Conservation (phyloP, 2,329 filamentous ascomycete species). For the Aspergillus luchuensis region DNA sequence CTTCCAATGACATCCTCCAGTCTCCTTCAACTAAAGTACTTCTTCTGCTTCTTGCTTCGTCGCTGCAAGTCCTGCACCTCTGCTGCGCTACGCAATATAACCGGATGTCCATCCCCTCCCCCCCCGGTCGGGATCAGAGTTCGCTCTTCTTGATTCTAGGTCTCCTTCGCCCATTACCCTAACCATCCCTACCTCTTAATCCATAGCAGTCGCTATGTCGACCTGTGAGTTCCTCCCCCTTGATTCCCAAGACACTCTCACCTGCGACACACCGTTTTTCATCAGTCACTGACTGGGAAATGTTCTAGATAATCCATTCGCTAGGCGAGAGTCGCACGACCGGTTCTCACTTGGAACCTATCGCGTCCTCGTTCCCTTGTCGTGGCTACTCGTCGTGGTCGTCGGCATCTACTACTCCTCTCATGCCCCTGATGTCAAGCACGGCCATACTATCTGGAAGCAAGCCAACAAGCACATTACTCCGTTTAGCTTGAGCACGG, state of each 20-base stretch:
- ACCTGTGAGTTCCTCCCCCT: conserved; percentile 16
- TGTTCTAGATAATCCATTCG: conserved; percentile 66
- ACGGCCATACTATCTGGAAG: conserved; percentile 70
- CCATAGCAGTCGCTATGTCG: conserved; percentile 8
- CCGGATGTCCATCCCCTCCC: not conserved
- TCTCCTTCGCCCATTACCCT: not conserved
- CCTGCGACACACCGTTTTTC: not conserved
- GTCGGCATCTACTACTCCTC: conserved; percentile 74
- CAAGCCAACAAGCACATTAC: conserved; percentile 69
- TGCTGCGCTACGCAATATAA: not conserved
- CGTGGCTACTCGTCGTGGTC: conserved; percentile 73
- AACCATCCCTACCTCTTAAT: not conserved
- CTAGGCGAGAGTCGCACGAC: conserved; percentile 67
- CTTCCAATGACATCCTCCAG: not conserved
- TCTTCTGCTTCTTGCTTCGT: no score
- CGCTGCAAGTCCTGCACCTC: not conserved
- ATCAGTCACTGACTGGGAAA: not conserved
- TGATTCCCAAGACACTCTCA: not conserved
- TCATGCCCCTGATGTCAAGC: conserved; percentile 62
- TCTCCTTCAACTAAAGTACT: not conserved
- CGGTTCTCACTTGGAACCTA: conserved; percentile 66
- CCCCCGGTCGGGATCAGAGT: not conserved
- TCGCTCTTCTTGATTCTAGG: not conserved
- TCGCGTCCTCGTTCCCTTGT: conserved; percentile 72
- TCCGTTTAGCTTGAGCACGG: conserved; percentile 72